Base-by-base conservation (phyloP, 2,329 filamentous ascomycete genomes). In the Colletotrichum caudatum region DNA sequence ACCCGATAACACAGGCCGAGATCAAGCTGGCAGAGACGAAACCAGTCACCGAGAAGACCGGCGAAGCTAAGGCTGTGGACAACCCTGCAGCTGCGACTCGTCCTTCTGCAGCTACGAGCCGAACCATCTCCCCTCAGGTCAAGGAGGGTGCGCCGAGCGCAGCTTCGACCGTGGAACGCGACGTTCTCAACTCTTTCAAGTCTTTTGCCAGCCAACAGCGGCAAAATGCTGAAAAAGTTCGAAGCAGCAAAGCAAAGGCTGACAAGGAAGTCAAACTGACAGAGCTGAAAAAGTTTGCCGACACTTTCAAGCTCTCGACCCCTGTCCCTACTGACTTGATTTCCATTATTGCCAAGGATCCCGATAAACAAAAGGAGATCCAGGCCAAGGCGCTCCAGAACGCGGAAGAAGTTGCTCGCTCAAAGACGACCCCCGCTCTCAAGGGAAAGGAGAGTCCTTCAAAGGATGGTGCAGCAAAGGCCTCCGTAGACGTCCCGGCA, bases 341-440 rank as follows among this genome's bases (percentile, higher is more conserved):
- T 37, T 92, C 94, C 1, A 99, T 99, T 75, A 92, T 99, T 72
- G 95, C 96, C 70, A 99, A 98, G 80, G 96, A 99, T 79, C 94
- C 94, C n/a, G 88, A 86, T 57, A 99, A 98, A 84, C 96, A 98
- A 82, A 91, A 94, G 77, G 91, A 95, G 78, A 98, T 99, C 74
- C 92, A 97, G 78, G 92, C 94, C 76, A 97, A 95, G 81, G 94
- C 94, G 1, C 90, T 93, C 72, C 89, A 90, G 78, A 92, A 95
- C 75, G 91, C 90, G 2, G 91, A 94, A 73, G 89, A 91, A 74
- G 81, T 88, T n/a, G 80, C 82, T 9, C 84, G 76, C 76, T 83
- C 77, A 80, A 90, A 83, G 78, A 79, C 81, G 16, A 79, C 82
- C 29, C 78, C 82, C 50, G 78, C 80, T 7, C 82, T 84, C 5